These are phyloP conservation scores for Phialocephala subalpina DNA, from an alignment of 2,329 filamentous ascomycete species.

Conservation along the genomic window DNA sequence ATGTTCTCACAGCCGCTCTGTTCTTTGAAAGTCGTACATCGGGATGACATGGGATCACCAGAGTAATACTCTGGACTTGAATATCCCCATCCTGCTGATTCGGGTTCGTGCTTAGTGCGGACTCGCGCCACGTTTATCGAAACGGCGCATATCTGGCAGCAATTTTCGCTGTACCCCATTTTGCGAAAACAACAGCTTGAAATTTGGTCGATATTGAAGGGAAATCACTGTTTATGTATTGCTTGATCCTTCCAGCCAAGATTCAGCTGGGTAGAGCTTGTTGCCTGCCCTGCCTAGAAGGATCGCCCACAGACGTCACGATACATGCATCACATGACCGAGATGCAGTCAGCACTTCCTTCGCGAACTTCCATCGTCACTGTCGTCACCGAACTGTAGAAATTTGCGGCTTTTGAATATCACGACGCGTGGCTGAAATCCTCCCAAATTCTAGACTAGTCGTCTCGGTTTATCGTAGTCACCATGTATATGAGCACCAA, in stretches of 20 bases:
- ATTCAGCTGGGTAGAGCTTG: neutral
- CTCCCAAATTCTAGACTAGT: no score
- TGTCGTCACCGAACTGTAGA: neutral
- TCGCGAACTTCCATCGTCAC: neutral
- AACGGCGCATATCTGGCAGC: constrained; percentile 23
- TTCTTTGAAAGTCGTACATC: neutral
- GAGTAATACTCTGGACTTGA: constrained; percentile 5
- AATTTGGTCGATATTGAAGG: no score
- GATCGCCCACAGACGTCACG: neutral
- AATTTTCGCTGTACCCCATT: constrained; percentile 2
- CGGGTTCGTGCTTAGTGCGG: constrained; percentile 14
- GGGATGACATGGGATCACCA: neutral
- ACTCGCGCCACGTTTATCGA: constrained; percentile 16
- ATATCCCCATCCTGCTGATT: constrained; percentile 11
- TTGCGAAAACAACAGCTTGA: neutral
- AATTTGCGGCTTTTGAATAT: neutral
- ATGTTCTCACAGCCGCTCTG: constrained; percentile 4
- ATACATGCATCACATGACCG: neutral
- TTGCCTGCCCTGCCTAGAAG: constrained; percentile 3
- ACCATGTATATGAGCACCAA: no score
- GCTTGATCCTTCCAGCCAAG: neutral
- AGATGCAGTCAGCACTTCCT: neutral
- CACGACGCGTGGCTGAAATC: no score
- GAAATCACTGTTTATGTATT: neutral
- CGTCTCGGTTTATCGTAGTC: no score